Conservation (phyloP, 2,329 filamentous ascomycete genomes). For the Dendrostoma leiphaemia region DNA sequence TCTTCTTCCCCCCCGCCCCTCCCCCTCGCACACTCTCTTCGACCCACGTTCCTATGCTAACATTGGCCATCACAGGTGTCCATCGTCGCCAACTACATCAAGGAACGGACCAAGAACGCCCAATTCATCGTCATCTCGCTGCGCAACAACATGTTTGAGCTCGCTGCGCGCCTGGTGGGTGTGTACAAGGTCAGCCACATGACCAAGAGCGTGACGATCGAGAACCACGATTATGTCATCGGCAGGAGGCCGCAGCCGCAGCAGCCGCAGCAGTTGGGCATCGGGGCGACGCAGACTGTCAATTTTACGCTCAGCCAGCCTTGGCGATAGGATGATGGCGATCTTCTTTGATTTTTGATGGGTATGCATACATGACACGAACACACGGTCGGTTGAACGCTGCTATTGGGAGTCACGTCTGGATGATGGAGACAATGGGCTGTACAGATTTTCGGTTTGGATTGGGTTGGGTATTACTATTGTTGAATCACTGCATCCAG, state of each 20-base stretch:
- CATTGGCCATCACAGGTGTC: conserved; percentile 62
- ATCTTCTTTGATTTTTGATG: background rate
- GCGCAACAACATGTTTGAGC: conserved; percentile 99
- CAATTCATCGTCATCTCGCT: conserved; percentile 98
- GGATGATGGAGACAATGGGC: no score
- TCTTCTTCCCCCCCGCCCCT: background rate
- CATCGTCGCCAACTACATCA: conserved; percentile 98
- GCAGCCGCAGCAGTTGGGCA: conserved; percentile 22
- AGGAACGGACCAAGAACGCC: conserved; percentile 97
- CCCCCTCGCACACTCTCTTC: no score
- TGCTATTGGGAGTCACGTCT: background rate
- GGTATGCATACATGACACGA: background rate
- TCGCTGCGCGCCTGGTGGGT: conserved; percentile 90
- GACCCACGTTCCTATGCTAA: conserved; percentile 17
- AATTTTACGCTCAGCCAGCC: conserved; percentile 20
- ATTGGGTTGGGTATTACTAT: no score
- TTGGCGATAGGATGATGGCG: conserved; percentile 8
- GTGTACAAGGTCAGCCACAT: conserved; percentile 99
- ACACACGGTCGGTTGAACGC: background rate
- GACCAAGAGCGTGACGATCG: conserved; percentile 88
- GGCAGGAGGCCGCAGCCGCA: conserved; percentile 35
- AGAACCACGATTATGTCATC: conserved; percentile 75
- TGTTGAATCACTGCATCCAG: no score
- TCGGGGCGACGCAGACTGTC: conserved; percentile 23
- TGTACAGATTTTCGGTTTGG: no score